Evolutionary conservation across 805 yeast genomes (phyloP), one percentile per base, ranked within the genome.

Genomic region (Grigorovia yakushimaensis): DNA sequence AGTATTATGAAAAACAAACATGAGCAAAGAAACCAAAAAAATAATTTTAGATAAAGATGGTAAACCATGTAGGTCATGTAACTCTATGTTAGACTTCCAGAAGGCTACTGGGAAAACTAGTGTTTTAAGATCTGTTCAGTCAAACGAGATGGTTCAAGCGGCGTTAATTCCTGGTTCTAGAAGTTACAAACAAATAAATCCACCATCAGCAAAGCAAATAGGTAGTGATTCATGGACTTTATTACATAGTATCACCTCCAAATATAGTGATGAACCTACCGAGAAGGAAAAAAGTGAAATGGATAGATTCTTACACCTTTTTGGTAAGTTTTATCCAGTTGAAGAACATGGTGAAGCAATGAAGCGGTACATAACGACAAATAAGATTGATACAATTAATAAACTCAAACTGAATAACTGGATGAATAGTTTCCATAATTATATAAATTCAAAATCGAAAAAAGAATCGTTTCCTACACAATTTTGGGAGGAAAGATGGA

Each of bases 351-450:
- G 70, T 91, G 98, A 76, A 35, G 98, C 91, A 61, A 88, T 93
- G 65, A 73, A 78, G 46, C 63, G 66, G 27, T 88, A 84, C 63
- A 70, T 87, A 23, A 68, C 66, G 47, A 65, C 66, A 33, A 73
- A 79, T 18, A 62, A 71, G 41, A 85, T 87, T 18, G 71, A 69
- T 48, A 84, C 80, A 3, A 70, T 67, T 18, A 74, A 77, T 5
- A 87, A 85, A 54, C 95, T 88, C 46, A 83, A 78, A 47, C 78
- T 93, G 57, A 94, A 96, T 0, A 71, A 66, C 55, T 93, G 98
- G 98, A 68, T 93, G 47, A 93, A 98, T 67, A 84, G 81, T 51
- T 98, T 98, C 2, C 98, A 93, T 67, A 93, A 93, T 60, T 85
- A 77, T 36, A 98, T 93, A n/a, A 93, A 93, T 64, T 71, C 63